These are phyloP conservation scores for Geoglossum cookeanum DNA, from an alignment of 2,329 filamentous ascomycete species.

Conservation along the genomic window DNA sequence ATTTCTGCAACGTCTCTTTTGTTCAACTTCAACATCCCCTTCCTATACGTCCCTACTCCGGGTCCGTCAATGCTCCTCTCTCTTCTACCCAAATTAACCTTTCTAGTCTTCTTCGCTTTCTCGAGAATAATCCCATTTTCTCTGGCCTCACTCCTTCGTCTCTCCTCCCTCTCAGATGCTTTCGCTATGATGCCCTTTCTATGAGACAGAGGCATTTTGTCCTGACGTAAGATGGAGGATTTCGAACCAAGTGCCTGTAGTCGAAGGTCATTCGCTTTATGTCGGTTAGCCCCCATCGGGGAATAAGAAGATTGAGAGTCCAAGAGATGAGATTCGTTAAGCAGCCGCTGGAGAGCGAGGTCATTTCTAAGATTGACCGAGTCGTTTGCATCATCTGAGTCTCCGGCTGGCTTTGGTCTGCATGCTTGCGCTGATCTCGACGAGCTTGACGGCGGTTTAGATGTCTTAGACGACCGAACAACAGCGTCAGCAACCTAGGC, in stretches of 20 bases:
- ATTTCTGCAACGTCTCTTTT: slow-evolving; percentile 57
- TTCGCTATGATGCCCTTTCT: slow-evolving; percentile 68
- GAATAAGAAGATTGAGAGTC: slow-evolving; percentile 33
- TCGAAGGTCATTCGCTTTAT: slow-evolving; percentile 68
- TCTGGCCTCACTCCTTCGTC: slow-evolving; percentile 55
- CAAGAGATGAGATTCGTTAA: slow-evolving; percentile 82
- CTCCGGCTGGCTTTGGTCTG: slow-evolving; percentile 19
- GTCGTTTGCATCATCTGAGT: slow-evolving; percentile 38
- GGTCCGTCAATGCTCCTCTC: slow-evolving; percentile 53
- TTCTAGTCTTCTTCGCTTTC: slow-evolving; percentile 20
- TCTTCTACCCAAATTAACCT: slow-evolving; percentile 19
- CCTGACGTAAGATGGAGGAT: slow-evolving; percentile 51
- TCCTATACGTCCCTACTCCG: slow-evolving; percentile 59
- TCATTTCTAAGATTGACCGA: slow-evolving; percentile 66
- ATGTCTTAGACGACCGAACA: slow-evolving; percentile 5
- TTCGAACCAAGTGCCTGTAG: slow-evolving; percentile 68
- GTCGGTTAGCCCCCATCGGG: slow-evolving; percentile 49
- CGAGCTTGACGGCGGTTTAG: slow-evolving; percentile 10
- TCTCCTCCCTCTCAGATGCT: slow-evolving; percentile 43
- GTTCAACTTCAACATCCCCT: slow-evolving; percentile 62
- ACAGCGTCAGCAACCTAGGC: slow-evolving; percentile 11
- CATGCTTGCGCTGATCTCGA: slow-evolving; percentile 13
- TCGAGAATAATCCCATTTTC: slow-evolving; percentile 89
- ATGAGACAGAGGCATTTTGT: slow-evolving; percentile 76
- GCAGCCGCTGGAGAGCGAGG: slow-evolving; percentile 72